Conservation (phyloP, 768 basidiomycete genomes). For the Podaxis sp. region DNA sequence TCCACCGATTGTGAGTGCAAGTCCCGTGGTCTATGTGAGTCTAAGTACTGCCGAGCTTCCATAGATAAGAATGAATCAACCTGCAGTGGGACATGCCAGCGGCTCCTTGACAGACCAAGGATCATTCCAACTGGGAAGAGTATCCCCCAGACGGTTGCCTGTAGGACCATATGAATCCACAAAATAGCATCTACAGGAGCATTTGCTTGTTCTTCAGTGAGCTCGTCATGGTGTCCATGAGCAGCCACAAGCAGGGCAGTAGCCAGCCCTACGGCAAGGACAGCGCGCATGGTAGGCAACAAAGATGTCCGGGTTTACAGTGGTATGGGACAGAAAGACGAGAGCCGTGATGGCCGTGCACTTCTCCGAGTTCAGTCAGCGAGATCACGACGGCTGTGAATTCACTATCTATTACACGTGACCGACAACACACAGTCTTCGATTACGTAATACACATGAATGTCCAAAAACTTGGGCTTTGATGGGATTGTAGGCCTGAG, state of each 20-base stretch:
- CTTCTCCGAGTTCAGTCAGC: too few relatives aligned
- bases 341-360: not conserved
- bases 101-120: slow-evolving; percentile 70
- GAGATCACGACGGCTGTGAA: too few relatives aligned
- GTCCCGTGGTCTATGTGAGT: slow-evolving; percentile 53
- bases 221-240: slow-evolving; percentile 63
- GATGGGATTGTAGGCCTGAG: not conserved
- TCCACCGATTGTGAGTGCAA: slow-evolving; percentile 69
- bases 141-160: slow-evolving; percentile 80
- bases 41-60: not conserved
- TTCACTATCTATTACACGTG: too few relatives aligned
- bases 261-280: not conserved
- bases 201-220: slow-evolving; percentile 60
- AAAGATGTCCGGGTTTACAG: not conserved
- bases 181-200: slow-evolving; percentile 76
- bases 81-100: slow-evolving; percentile 91
- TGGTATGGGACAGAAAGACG: not conserved
- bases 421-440: too few relatives aligned
- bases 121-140: slow-evolving; percentile 87
- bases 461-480: not conserved
- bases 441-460: too few relatives aligned
- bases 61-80: slow-evolving; percentile 34
- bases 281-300: slow-evolving; percentile 5
- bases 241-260: slow-evolving; percentile 31
- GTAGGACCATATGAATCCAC: slow-evolving; percentile 81